Evolutionary conservation across 768 basidiomycete genomes (phyloP).

Genomic region (Phylloporus sp.): DNA sequence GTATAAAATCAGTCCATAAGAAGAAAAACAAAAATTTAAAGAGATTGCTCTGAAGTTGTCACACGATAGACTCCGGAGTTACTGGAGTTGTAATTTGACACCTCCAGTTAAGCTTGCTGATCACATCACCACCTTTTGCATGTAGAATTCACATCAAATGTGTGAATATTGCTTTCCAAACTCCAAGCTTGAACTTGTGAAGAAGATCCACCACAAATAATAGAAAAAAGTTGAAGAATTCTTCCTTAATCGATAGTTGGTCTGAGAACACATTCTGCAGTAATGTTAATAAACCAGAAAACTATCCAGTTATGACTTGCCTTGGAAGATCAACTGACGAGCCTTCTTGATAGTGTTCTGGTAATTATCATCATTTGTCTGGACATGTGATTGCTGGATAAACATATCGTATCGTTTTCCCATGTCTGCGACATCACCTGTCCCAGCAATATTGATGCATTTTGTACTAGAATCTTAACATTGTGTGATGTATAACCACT

Average conservation of each 20-base stretch:
- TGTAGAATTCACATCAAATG: not conserved
- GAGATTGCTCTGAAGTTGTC: no score
- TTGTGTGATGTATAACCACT: no score
- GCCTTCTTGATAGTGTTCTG: not conserved
- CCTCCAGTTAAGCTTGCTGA: no score
- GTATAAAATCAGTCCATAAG: no score
- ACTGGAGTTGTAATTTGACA: no score
- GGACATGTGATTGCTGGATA: not conserved
- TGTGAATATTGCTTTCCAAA: constrained; percentile 1
- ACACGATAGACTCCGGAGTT: no score
- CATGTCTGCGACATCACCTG: constrained; percentile 7
- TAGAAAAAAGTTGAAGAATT: not conserved
- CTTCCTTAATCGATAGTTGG: not conserved
- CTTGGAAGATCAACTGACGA: not conserved
- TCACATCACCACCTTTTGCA: not conserved
- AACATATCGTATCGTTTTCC: constrained; percentile 8
- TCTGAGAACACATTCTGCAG: not conserved
- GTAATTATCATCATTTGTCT: not conserved
- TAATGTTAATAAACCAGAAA: not conserved
- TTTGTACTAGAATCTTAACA: no score
- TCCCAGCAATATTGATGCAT: no score
- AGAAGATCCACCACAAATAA: not conserved
- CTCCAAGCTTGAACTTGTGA: not conserved
- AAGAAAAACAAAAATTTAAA: no score
- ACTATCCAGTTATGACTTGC: not conserved